Evolutionary conservation across 1,284 basidiomycete genomes (phyloP).

Genomic region (Agaricales sp.): DNA sequence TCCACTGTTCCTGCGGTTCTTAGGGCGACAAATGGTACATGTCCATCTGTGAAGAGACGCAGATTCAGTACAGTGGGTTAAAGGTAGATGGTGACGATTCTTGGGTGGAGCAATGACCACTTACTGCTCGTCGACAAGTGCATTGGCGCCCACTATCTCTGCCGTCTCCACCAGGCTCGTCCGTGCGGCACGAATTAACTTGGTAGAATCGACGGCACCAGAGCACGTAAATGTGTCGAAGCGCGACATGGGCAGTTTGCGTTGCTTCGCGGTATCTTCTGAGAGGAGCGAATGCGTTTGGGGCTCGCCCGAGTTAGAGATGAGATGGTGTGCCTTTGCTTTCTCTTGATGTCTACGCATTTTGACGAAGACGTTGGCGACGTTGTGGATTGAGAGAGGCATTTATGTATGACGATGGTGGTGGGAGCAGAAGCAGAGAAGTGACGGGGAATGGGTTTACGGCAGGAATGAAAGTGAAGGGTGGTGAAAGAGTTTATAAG

Average conservation of each 20-base stretch:
- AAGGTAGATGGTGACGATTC: not conserved
- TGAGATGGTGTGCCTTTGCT: constrained; percentile 10
- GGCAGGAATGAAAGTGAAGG: no score
- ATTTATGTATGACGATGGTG: no score
- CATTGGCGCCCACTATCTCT: constrained; percentile 38
- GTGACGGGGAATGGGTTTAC: no score
- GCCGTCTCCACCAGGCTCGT: not conserved
- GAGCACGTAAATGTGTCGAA: not conserved
- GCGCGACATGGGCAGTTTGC: constrained; percentile 19
- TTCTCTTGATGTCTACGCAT: constrained; percentile 26
- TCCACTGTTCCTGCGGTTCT: constrained; percentile 26
- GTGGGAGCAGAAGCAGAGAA: no score
- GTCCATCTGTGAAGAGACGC: constrained; percentile 40
- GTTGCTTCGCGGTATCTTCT: constrained; percentile 37
- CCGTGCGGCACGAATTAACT: not conserved
- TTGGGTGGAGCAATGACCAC: constrained; percentile 19
- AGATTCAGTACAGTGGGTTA: no score
- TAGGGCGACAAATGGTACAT: constrained; percentile 46
- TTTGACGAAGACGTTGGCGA: constrained; percentile 43
- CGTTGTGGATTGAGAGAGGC: constrained; percentile 23
- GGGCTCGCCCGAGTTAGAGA: constrained; percentile 8
- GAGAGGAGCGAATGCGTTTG: constrained; percentile 23
- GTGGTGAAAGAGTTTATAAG: no score
- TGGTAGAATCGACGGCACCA: not conserved
- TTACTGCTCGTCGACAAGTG: constrained; percentile 59